Evolutionary conservation across 164 flowering plant species (phyloP), one percentile per base, ranked within the genome.

Genomic region (Nymphaea thermarum): DNA sequence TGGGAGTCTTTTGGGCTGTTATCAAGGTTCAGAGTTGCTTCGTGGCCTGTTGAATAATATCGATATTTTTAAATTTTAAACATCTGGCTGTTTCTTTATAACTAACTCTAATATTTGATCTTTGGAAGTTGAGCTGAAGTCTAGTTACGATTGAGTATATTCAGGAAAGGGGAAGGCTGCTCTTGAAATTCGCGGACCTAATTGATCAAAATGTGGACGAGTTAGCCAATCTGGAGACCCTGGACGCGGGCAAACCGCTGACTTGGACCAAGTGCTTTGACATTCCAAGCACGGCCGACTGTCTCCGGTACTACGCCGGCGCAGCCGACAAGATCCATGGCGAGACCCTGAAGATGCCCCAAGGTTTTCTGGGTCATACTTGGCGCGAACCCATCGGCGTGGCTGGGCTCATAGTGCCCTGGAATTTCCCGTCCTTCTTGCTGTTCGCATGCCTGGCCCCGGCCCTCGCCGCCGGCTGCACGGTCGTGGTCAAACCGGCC

Each of bases 251-350:
- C 43, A 91, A 85, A 71, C 16, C 87, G 65, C 79, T 79, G 65
- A 5, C 43, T 5, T 0, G 4, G 18, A 80, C 77, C 15, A 85
- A 82, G 75, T 55, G 44, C 0, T 0, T 47, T 0, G 93, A 91
- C 53, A 77, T 89, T 1, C 95, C 93, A 2, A 15, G 2, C 0
- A 80, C 73, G 12, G 81, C 84, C 2, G 57, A 72, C 3, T 8
- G n/a, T 0, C 71, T 92, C 1, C 84, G 89, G 3, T 92, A 88
- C 75, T 89, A 84, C 61, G 98, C 96, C 0, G 98, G 98, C 6
- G 94, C 92, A 10, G 96, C 94, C 0, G 96, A 91, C 67, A 89
- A 91, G 79, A 83, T 92, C 60, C 90, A 89, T 25, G 96, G 96
- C 2, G 80, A 84, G 66, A 88, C 88, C 2, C 60, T 90, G 51